Evolutionary conservation across 1,284 basidiomycete genomes (phyloP), one percentile per base, ranked within the genome.

Genomic region (Trichosporon sp.): DNA sequence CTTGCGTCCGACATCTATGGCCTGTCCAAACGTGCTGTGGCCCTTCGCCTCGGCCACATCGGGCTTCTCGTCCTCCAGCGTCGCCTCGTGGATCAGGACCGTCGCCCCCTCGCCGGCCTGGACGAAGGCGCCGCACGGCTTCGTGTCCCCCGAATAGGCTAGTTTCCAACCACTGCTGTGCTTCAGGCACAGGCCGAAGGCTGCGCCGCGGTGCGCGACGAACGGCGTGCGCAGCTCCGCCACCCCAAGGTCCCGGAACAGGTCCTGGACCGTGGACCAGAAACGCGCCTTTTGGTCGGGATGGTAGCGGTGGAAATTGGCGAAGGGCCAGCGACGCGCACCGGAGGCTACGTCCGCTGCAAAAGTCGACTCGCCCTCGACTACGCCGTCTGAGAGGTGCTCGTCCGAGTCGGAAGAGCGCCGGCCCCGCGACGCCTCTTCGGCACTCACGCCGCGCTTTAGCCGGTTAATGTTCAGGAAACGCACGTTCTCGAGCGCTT

Each of bases 41-140:
- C 88, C 88, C 81, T 96, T 97, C 49, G 80, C 79, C 2, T 75
- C 75, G 0, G 95, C 95, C 78, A 91, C 80, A 14, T 84, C 84
- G 81, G 85, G 36, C 86, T 91, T 81, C 86, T 90, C 72, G 83
- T 87, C 73, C 87, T 92, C 81, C 84, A 97, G 88, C 2, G 93
- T 93, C 0, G 95, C 92, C 78, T 98, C 95, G 75, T 98, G 95
- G 52, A 98, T 94, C 34, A 98, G 83, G 6, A 98, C 78, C 0
- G 91, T 92, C 0, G 90, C 88, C 60, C 84, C 82, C 58, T 83
- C 73, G 0, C 90, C 93, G 0, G 87, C 88, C 40, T 83, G 76
- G 25, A 89, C 86, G 4, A 98, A 83, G 21, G 82, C 83, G 3
- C 87, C 80, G 19, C 87, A 86, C 0, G 94, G 94, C 76, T 86